These are phyloP conservation scores for Mucor racemosus DNA, from an alignment of 371 early-diverging fungal species.

Conservation along the genomic window DNA sequence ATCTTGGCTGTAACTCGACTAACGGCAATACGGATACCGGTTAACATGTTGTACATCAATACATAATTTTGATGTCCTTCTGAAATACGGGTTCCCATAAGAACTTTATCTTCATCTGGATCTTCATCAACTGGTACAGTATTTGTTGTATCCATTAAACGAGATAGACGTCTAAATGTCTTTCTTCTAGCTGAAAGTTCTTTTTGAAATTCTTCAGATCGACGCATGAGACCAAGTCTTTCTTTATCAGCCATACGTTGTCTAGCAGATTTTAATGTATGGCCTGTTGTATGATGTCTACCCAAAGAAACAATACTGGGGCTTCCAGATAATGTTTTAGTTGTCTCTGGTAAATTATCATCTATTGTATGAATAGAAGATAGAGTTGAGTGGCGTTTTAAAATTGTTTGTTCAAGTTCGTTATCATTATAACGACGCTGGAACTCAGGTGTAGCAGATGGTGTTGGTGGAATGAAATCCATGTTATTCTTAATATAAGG, in stretches of 20 bases:
- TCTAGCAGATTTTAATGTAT: slow-evolving; percentile 34
- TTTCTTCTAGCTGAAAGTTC: slow-evolving; percentile 44
- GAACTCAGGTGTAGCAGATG: slow-evolving; percentile 5
- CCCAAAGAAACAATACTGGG: slow-evolving; percentile 17
- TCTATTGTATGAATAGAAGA: slow-evolving; percentile 8
- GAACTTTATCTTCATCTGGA: slow-evolving; percentile 52
- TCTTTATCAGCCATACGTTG: slow-evolving; percentile 37
- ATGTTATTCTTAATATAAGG: slow-evolving; percentile 12
- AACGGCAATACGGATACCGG: slow-evolving; percentile 88
- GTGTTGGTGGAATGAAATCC: slow-evolving; percentile 7
- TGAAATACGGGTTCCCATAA: slow-evolving; percentile 71
- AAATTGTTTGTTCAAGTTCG: background rate
- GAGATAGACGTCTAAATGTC: slow-evolving; percentile 48
- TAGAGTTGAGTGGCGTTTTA: slow-evolving; percentile 29
- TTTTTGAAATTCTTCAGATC: slow-evolving; percentile 51
- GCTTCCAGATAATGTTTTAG: background rate
- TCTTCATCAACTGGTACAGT: slow-evolving; percentile 23
- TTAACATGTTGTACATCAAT: slow-evolving; percentile 98
- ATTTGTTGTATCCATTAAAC: slow-evolving; percentile 25
- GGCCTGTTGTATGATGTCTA: slow-evolving; percentile 51
- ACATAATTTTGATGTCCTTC: slow-evolving; percentile 77
- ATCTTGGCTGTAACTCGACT: slow-evolving; percentile 87
- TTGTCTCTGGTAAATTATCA: background rate
- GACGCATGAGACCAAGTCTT: slow-evolving; percentile 22
- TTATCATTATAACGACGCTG: background rate